Conservation (phyloP, 306 rosid genomes). For the Glycyrrhiza uralensis region DNA sequence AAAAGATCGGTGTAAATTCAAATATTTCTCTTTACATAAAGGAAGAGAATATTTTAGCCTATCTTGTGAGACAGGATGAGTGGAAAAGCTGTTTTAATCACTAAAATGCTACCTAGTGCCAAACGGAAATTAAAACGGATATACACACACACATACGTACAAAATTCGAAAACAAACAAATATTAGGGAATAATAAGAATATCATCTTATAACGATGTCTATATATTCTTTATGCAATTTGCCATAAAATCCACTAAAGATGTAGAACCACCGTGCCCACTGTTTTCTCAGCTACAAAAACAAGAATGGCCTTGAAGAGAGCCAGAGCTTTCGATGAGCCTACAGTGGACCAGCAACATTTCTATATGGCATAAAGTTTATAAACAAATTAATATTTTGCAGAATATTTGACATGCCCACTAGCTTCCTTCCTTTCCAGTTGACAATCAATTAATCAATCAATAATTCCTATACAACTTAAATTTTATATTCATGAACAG, state of each 20-base stretch:
- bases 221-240: slow-evolving; percentile 52
- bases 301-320: neutral
- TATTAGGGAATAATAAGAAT: slow-evolving; percentile 26
- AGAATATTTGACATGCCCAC: slow-evolving; percentile 40
- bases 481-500: slow-evolving; percentile 13
- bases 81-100: slow-evolving; percentile 27
- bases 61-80: slow-evolving; percentile 26
- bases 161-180: slow-evolving; percentile 30
- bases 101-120: neutral
- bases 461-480: slow-evolving; percentile 10
- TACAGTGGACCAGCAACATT: slow-evolving; percentile 30
- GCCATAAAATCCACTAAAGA: slow-evolving; percentile 29
- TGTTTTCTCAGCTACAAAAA: slow-evolving; percentile 32
- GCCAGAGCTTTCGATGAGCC: slow-evolving; percentile 16
- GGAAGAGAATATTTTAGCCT: slow-evolving; percentile 14
- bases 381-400: slow-evolving; percentile 11
- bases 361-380: slow-evolving; percentile 23
- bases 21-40: slow-evolving; percentile 11
- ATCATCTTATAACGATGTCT: slow-evolving; percentile 28
- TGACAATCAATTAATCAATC: slow-evolving; percentile 32
- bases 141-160: neutral
- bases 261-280: slow-evolving; percentile 31
- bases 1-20: neutral
- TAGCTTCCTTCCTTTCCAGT: slow-evolving; percentile 19
- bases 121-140: neutral